These are phyloP conservation scores for Pseudopyricularia javanii DNA, from an alignment of 2,329 filamentous ascomycete species.

Conservation along the genomic window DNA sequence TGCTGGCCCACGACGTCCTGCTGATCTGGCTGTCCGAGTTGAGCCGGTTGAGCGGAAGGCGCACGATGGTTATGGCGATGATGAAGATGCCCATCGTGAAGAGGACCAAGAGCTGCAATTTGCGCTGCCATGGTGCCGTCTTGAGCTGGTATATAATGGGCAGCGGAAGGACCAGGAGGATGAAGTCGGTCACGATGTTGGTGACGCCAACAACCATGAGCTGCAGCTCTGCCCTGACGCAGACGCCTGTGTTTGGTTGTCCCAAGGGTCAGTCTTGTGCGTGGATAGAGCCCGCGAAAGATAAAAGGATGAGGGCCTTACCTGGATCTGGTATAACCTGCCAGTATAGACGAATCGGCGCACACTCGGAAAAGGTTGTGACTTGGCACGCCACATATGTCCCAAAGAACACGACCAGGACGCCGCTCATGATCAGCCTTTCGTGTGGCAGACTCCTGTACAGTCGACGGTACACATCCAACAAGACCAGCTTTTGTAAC, in stretches of 20 bases:
- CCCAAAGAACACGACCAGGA: neutral
- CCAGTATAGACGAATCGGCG: neutral
- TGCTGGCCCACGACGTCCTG: neutral
- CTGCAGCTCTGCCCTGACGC: neutral
- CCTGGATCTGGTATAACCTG: slow-evolving; percentile 1
- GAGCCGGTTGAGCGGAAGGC: slow-evolving; percentile 18
- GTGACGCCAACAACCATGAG: neutral
- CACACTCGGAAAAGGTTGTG: slow-evolving; percentile 1
- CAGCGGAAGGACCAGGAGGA: slow-evolving; percentile 22
- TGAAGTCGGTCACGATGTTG: slow-evolving; percentile 23
- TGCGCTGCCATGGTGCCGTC: slow-evolving; percentile 6
- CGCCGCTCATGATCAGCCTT: neutral
- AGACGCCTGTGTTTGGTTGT: neutral
- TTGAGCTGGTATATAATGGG: slow-evolving; percentile 13
- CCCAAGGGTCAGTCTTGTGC: neutral
- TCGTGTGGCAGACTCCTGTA: neutral
- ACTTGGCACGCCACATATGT: neutral
- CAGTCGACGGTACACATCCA: slow-evolving; percentile 2
- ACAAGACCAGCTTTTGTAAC: slow-evolving; percentile 2
- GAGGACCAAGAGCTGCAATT: slow-evolving; percentile 18
- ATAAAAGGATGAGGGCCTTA: neutral
- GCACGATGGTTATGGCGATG: slow-evolving; percentile 35
- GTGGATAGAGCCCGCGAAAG: neutral
- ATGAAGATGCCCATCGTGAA: slow-evolving; percentile 27
- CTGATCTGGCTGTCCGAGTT: slow-evolving; percentile 1